These are phyloP conservation scores for grape (Vitis vinifera) DNA, from an alignment of 164 flowering plant genomes.

Conservation along the genomic window DNA sequence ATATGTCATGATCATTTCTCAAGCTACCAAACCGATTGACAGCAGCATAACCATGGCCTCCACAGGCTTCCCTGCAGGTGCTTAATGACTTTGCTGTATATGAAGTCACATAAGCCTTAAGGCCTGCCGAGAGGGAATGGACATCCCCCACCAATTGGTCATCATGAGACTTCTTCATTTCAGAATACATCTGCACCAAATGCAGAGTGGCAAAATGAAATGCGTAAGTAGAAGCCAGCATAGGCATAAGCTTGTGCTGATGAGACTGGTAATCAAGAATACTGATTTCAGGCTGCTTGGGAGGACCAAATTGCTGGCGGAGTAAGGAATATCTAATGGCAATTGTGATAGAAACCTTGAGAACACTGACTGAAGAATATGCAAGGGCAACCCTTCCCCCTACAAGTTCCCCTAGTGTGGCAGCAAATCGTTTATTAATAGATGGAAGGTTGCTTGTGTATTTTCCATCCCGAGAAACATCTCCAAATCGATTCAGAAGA, in stretches of 20 bases:
- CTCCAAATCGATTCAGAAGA: constrained; percentile 92
- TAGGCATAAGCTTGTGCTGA: constrained; percentile 98
- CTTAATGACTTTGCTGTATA: constrained; percentile 86
- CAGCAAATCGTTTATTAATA: constrained; percentile 80
- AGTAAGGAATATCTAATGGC: constrained; percentile 88
- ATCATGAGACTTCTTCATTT: constrained; percentile 85
- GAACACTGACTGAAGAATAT: constrained; percentile 80
- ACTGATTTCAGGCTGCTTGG: constrained; percentile 80
- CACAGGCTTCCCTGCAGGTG: constrained; percentile 90
- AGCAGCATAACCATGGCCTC: constrained; percentile 98
- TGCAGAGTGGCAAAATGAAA: constrained; percentile 76
- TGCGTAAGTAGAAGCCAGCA: constrained; percentile 94
- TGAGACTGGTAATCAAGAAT: constrained; percentile 97
- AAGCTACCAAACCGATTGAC: constrained; percentile 87
- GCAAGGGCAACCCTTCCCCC: constrained; percentile 95
- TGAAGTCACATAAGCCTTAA: constrained; percentile 86
- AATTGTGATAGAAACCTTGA: constrained; percentile 71
- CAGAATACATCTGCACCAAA: constrained; percentile 81
- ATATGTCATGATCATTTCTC: constrained; percentile 96
- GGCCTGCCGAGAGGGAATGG: constrained; percentile 90
- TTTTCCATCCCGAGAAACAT: constrained; percentile 90
- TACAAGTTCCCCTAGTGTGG: constrained; percentile 95
- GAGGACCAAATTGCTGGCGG: constrained; percentile 94
- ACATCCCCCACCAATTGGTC: constrained; percentile 82
- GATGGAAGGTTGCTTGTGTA: constrained; percentile 89